Base-by-base conservation (phyloP, 805 yeast genomes). In the Candida peoriensis region DNA sequence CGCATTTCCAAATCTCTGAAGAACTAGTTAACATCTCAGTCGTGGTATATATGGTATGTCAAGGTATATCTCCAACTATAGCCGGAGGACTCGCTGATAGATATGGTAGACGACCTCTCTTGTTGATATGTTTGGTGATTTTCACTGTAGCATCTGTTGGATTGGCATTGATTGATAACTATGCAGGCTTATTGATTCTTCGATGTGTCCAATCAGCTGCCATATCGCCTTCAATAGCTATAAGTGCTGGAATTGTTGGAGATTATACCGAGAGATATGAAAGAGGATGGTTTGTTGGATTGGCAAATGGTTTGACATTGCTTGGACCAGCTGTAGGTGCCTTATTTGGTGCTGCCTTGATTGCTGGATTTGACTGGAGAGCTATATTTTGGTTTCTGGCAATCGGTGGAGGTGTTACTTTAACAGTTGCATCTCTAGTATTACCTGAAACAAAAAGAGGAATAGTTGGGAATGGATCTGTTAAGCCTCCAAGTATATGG, bases 321-420 rank as follows among this genome's bases (percentile, higher is more conserved):
- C 46, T 82, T 7, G 95, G 95, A 2, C 81, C 79, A 48, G 87
- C 86, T 3, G 66, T 86, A 42, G 90, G 94, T 9, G 86, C 94
- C 0, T 60, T 88, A n/a, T 60, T 86, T 16, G 84, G 64, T 38
- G 70, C 70, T 8, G 60, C 56, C 1, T 44, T 64, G 16, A 51
- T 63, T 2, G 66, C 74, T 4, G 57, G 63, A 16, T 64, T 68
- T 46, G 66, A 75, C 14, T 87, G 96, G 95, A 66, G 89, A 46
- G 75, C 87, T 0, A 72, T 80, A n/a, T 82, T 83, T 47, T 76
- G 86, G 76, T 83, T 87, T 42, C 57, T 83, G 33, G 76, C 83
- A 2, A 77, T 81, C 19, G 76, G 81, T 8, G 72, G 81, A 20
- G 80, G 80, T 4, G 39, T 56, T 3, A 63, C 74, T 4, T 41